Conservation (phyloP, 2,329 filamentous ascomycete genomes). For the Penicillium crustosum region DNA sequence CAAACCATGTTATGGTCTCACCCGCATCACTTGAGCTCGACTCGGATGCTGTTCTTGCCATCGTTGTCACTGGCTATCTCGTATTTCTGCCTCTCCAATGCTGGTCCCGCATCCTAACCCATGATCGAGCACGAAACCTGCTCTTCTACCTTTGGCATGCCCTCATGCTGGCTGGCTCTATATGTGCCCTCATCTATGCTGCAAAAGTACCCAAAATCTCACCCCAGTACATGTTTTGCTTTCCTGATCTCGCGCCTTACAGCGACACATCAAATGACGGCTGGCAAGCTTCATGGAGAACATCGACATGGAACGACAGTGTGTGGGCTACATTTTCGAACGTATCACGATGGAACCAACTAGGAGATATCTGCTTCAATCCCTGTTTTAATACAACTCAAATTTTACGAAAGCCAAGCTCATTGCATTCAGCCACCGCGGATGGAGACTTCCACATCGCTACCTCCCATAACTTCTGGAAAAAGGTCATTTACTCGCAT, state of each 20-base stretch:
- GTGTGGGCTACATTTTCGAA: conserved; percentile 32
- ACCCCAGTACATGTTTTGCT: conserved; percentile 35
- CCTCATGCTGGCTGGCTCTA: conserved; percentile 33
- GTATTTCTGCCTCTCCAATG: conserved; percentile 36
- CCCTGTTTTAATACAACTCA: conserved; percentile 35
- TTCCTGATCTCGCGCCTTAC: conserved; percentile 27
- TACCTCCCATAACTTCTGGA: conserved; percentile 17
- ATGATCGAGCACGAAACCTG: conserved; percentile 29
- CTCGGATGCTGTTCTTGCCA: conserved; percentile 34
- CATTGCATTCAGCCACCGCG: conserved; percentile 19
- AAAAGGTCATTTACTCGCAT: conserved; percentile 22
- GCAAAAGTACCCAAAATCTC: conserved; percentile 17
- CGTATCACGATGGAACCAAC: conserved; percentile 15
- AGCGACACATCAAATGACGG: conserved; percentile 26
- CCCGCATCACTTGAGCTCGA: conserved; percentile 35
- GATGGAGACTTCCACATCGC: conserved; percentile 5
- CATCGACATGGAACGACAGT: conserved; percentile 32
- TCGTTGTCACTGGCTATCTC: conserved; percentile 37
- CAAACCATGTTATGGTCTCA: conserved; percentile 20
- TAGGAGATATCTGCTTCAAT: conserved; percentile 34
- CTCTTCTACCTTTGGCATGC: conserved; percentile 34
- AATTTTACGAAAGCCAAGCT: conserved; percentile 24
- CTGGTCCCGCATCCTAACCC: conserved; percentile 32
- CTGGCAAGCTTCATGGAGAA: conserved; percentile 27
- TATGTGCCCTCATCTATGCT: conserved; percentile 31